These are phyloP conservation scores for Lodderomyces parapsilosis DNA, from an alignment of 1,139 yeast genomes.

Conservation along the genomic window DNA sequence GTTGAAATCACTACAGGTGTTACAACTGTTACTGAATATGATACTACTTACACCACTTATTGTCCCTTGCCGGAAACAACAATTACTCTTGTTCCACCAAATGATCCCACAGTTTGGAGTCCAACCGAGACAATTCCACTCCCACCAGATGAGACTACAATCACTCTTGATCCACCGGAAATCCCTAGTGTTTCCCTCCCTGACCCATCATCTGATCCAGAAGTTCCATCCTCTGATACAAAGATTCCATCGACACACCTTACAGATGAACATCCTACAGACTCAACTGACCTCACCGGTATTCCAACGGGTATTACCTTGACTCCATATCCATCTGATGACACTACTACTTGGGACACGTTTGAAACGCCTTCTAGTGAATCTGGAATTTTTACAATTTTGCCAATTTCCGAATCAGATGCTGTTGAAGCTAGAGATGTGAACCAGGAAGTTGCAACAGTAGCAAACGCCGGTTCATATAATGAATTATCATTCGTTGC, in stretches of 20 bases:
- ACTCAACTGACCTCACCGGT: slow-evolving; percentile 19
- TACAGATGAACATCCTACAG: background rate
- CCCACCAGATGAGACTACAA: slow-evolving; percentile 1
- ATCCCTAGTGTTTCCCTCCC: slow-evolving; percentile 39
- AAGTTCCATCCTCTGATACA: slow-evolving; percentile 9
- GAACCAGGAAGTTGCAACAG: background rate
- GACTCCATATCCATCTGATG: background rate
- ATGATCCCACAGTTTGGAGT: background rate
- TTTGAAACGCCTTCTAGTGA: background rate
- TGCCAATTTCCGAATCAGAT: background rate
- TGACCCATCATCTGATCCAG: no score
- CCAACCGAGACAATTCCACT: background rate
- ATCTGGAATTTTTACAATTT: background rate
- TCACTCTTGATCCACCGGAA: slow-evolving; percentile 8
- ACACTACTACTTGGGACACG: background rate
- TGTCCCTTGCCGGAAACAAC: slow-evolving; percentile 23
- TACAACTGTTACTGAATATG: slow-evolving; percentile 25
- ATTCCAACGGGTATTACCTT: background rate
- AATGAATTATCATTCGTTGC: background rate
- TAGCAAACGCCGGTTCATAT: background rate
- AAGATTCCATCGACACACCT: background rate
- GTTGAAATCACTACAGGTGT: slow-evolving; percentile 28
- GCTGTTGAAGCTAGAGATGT: background rate
- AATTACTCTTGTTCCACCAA: background rate
- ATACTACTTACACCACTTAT: slow-evolving; percentile 32